phyloP scores from a whole-genome alignment of 176 grass and related monocot species.

The Aegilops tauschii region DNA sequence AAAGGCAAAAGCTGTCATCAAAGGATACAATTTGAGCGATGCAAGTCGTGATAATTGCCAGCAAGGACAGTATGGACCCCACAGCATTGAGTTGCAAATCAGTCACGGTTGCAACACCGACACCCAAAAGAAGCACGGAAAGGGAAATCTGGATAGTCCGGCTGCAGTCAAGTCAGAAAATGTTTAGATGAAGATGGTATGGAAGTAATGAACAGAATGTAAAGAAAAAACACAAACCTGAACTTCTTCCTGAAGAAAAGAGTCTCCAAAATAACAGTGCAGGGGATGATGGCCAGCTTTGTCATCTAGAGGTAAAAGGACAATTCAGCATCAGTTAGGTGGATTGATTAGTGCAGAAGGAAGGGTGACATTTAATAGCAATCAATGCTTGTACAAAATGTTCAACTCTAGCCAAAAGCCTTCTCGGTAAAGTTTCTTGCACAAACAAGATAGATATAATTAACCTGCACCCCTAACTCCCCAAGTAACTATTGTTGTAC shows the following conservation, averaged over 20 bases:
- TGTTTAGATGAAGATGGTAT: slow-evolving; percentile 25
- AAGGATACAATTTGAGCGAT: slow-evolving; percentile 99
- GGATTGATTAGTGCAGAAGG: slow-evolving; percentile 45
- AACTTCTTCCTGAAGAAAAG: slow-evolving; percentile 98
- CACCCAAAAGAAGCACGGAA: slow-evolving; percentile 87
- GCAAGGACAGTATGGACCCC: slow-evolving; percentile 88
- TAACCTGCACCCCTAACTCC: slow-evolving; percentile 1
- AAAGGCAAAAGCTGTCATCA: slow-evolving; percentile 17
- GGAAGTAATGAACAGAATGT: slow-evolving; percentile 1
- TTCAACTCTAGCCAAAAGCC: slow-evolving; percentile 7
- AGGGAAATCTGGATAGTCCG: slow-evolving; percentile 89
- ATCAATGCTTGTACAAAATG: slow-evolving; percentile 34
- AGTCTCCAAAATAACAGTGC: slow-evolving; percentile 97
- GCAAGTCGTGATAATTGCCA: slow-evolving; percentile 94
- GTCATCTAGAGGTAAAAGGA: slow-evolving; percentile 72
- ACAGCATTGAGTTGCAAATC: slow-evolving; percentile 95
- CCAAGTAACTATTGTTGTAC: slow-evolving; percentile 20
- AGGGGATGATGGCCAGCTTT: slow-evolving; percentile 96
- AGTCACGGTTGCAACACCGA: slow-evolving; percentile 97
- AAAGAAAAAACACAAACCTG: slow-evolving; percentile 53
- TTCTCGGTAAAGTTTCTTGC: slow-evolving; percentile 6
- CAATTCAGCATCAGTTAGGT: slow-evolving; percentile 53
- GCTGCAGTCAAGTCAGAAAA: slow-evolving; percentile 50
- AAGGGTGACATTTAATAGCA: slow-evolving; percentile 24
- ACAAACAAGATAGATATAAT: slow-evolving; percentile 22